Conservation (phyloP, 257 asterid genomes). For the Scutellaria galericulata region DNA sequence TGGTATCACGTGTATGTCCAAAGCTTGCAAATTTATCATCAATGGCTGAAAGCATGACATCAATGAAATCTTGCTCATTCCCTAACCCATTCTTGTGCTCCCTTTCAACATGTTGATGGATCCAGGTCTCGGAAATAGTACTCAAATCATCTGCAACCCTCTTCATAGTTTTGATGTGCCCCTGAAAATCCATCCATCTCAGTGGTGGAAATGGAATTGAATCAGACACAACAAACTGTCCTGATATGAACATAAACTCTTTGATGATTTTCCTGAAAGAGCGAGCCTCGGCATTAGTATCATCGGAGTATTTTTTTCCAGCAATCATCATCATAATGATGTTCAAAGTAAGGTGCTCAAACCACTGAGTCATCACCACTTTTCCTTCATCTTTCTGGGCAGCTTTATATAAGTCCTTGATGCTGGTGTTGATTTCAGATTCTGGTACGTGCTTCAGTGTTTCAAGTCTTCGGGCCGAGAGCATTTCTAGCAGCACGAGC, state of each 20-base stretch:
- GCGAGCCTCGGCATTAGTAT: slow-evolving; percentile 24
- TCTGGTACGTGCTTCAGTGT: slow-evolving; percentile 42
- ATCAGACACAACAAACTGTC: slow-evolving; percentile 45
- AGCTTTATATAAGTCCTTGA: slow-evolving; percentile 12
- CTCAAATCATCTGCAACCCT: slow-evolving; percentile 43
- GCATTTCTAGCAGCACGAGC: slow-evolving; percentile 50
- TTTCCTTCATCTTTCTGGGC: background rate
- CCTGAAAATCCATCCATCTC: slow-evolving; percentile 55
- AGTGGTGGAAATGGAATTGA: slow-evolving; percentile 43
- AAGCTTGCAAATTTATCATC: slow-evolving; percentile 39
- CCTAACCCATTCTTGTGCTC: background rate
- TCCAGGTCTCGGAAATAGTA: slow-evolving; percentile 41
- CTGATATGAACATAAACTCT: slow-evolving; percentile 46
- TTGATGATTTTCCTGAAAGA: slow-evolving; percentile 36
- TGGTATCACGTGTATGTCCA: slow-evolving; percentile 42
- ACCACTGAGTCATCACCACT: slow-evolving; percentile 50
- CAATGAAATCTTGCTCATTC: slow-evolving; percentile 51
- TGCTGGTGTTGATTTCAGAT: slow-evolving; percentile 34
- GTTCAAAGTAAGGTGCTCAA: slow-evolving; percentile 44
- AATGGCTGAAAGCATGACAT: slow-evolving; percentile 52
- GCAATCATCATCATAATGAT: slow-evolving; percentile 47
- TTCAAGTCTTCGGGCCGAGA: slow-evolving; percentile 52
- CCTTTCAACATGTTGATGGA: slow-evolving; percentile 44
- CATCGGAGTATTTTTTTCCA: slow-evolving; percentile 43
- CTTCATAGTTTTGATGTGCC: slow-evolving; percentile 51